phyloP scores from a whole-genome alignment of 75 land plant species.

The Isoetes taiwanensis region DNA sequence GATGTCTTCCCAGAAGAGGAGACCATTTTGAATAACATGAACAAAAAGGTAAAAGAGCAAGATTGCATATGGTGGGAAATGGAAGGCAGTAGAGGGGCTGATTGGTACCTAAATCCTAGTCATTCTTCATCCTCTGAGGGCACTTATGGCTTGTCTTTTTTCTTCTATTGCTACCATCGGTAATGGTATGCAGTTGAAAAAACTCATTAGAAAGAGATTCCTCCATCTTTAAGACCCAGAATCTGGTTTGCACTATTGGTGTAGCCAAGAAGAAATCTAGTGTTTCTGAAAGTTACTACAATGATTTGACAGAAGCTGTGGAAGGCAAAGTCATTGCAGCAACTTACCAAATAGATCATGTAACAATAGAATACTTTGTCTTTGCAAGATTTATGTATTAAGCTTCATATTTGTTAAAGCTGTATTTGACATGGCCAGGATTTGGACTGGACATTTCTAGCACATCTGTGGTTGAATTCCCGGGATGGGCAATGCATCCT shows the following conservation, averaged over 20 bases:
- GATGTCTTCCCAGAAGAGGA: slow-evolving; percentile 90
- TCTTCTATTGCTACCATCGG: slow-evolving; percentile 12
- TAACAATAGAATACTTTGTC: slow-evolving; percentile 15
- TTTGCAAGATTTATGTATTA: too few species aligned
- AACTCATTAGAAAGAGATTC: slow-evolving; percentile 87
- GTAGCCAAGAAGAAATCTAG: slow-evolving; percentile 76
- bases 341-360: slow-evolving; percentile 90
- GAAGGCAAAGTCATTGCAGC: slow-evolving; percentile 66
- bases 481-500: slow-evolving; percentile 77
- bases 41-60: slow-evolving; percentile 77
- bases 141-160: not conserved
- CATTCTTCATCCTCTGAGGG: slow-evolving; percentile 43
- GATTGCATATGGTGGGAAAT: slow-evolving; percentile 73
- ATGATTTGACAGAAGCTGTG: slow-evolving; percentile 55
- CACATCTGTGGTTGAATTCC: slow-evolving; percentile 92
- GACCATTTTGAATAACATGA: slow-evolving; percentile 59
- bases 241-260: slow-evolving; percentile 88
- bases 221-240: slow-evolving; percentile 64
- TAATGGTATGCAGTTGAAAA: slow-evolving; percentile 51
- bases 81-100: slow-evolving; percentile 78
- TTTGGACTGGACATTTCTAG: slow-evolving; percentile 85
- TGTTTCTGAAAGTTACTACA: slow-evolving; percentile 76
- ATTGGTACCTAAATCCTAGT: slow-evolving; percentile 74
- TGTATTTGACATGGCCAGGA: too few species aligned
- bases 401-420: too few species aligned